Conservation (phyloP, 2,329 filamentous ascomycete species). For the Sclerotinia spermophila region DNA sequence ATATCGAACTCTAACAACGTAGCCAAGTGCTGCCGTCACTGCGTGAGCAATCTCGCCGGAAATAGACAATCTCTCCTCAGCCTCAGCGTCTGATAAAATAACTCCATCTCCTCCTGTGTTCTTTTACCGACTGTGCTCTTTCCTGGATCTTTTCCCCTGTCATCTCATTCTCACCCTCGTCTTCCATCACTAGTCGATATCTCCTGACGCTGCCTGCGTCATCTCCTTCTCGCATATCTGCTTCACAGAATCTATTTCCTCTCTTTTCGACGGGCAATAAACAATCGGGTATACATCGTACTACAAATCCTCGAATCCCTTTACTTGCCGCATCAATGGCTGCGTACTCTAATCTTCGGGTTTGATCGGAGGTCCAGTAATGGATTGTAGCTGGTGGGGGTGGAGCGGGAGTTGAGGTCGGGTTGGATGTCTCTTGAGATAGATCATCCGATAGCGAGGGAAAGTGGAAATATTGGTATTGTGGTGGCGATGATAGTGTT, state of each 20-base stretch:
- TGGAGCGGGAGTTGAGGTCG: constrained; percentile 35
- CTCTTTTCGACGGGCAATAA: constrained; percentile 51
- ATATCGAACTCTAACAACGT: not conserved
- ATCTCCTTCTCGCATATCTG: constrained; percentile 21
- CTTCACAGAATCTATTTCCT: constrained; percentile 53
- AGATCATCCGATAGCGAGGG: constrained; percentile 26
- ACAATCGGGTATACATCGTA: constrained; percentile 59
- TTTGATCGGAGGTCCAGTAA: constrained; percentile 64
- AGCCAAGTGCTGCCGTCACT: not conserved
- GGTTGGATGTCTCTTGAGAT: constrained; percentile 30
- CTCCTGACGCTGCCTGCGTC: constrained; percentile 60
- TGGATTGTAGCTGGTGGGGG: constrained; percentile 57
- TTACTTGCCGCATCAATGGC: constrained; percentile 61
- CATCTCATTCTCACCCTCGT: constrained; percentile 14
- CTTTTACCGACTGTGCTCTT: not conserved
- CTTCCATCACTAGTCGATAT: constrained; percentile 49
- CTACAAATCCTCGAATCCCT: constrained; percentile 58
- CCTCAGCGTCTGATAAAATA: not conserved
- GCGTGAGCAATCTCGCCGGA: not conserved
- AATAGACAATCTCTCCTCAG: not conserved
- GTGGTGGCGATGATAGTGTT: constrained; percentile 14
- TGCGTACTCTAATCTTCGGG: constrained; percentile 60
- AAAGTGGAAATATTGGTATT: constrained; percentile 36
- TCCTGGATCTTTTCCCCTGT: not conserved
- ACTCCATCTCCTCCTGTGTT: constrained; percentile 10